Conservation (phyloP, 306 rosid species). For the Quercus bicolor region DNA sequence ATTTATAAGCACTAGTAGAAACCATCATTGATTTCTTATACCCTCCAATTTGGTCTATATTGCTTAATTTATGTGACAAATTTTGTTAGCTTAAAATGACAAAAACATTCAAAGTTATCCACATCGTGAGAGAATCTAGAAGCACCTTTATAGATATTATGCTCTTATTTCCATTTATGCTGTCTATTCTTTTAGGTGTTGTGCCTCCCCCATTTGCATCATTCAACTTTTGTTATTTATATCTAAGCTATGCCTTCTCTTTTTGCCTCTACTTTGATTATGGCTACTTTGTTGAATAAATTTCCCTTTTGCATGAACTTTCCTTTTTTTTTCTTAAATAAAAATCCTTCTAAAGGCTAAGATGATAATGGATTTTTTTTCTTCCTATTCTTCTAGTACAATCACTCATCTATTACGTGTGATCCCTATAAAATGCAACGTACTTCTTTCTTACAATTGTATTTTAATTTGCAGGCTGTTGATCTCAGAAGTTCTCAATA, state of each 20-base stretch:
- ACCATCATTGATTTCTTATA: not conserved
- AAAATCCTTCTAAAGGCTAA: not conserved
- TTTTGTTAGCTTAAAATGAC: not conserved
- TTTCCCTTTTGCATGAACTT: not conserved
- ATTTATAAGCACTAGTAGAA: not conserved
- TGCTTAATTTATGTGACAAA: not conserved
- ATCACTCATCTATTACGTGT: not conserved
- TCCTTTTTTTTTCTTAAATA: not conserved
- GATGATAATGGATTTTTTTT: not conserved
- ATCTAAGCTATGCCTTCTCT: not conserved
- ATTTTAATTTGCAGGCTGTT: conserved; percentile 34
- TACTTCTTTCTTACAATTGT: not conserved
- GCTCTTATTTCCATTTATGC: not conserved
- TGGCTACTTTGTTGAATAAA: not conserved
- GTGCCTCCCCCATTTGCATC: not conserved
- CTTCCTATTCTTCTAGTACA: not conserved
- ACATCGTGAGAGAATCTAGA: not conserved
- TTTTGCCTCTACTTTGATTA: not conserved
- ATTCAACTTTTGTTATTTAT: not conserved
- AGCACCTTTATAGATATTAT: not conserved
- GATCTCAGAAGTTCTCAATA: conserved; percentile 46
- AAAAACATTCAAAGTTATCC: not conserved
- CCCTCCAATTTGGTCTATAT: not conserved
- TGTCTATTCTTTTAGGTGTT: not conserved
- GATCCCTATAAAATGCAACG: not conserved